Evolutionary conservation across 2,329 filamentous ascomycete genomes (phyloP), one percentile per base, ranked within the genome.

Genomic region (Cytospora paraplurivora): DNA sequence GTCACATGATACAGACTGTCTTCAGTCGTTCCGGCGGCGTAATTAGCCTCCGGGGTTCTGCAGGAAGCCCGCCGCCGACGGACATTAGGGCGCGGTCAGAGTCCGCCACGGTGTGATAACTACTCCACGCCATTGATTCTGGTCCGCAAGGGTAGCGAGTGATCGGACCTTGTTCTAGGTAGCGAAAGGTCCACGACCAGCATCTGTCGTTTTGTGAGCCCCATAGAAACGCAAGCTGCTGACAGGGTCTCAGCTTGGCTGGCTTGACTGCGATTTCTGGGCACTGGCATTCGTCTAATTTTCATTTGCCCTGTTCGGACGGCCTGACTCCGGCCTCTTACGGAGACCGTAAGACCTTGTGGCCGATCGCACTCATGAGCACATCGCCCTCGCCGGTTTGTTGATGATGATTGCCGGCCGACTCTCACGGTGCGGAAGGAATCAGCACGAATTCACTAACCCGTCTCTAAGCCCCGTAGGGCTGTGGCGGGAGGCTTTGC

Each of bases 391-490:
- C 44, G 44, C 44, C 44, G 44, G n/a, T 12, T 27, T 27, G 27
- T 4, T 27, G 27, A 27, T 27, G 27, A 27, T 27, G 2, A n/a
- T n/a, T n/a, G n/a, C n/a, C n/a, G n/a, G 27, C 27, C 27, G 27
- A 27, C 27, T 27, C n/a, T 27, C 27, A 4, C 2, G n/a, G n/a
- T 11, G n/a, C 44, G 44, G n/a, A 10, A n/a, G 44, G 44, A 19
- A 21, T 8, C 10, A 37, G 35, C 44, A 32, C 12, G 32, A 38
- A 52, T 55, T 15, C 27, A 32, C 51, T n/a, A 49, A n/a, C 32
- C 51, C 50, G 58, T 61, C 50, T 51, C 58, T 61, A 51, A 55
- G 57, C 51, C 58, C 44, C 33, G 38, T 61, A 61, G 58, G 58
- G 58, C 58, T 61, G 58, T 52, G 38, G 58, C 27, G 50, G 17